Base-by-base conservation (phyloP, 192 early-diverging fungal genomes). In the Linderina pennispora region DNA sequence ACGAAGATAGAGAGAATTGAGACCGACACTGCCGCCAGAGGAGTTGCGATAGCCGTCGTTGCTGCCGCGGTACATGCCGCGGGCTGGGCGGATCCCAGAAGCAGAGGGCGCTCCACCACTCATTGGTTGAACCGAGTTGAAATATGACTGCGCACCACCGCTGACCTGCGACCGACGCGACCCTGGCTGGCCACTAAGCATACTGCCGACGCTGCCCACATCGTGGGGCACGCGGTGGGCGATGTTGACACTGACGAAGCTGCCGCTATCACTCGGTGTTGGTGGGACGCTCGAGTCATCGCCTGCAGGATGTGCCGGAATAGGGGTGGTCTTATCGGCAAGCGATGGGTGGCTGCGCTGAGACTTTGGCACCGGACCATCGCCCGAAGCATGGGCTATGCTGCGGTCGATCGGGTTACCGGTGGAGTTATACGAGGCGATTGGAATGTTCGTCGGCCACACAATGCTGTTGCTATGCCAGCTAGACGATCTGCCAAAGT, bases 401-500 rank as follows among this genome's bases (percentile, higher is more conserved):
- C 57, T 61, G 24, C 68, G 60, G 16, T 57, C 61, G 3, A 37
- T 24, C 14, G 50, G 9, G 5, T 45, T 45, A 2, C 42, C 55
- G 10, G 43, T 33, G n/a, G 66, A 64, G 8, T 42, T 32, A 26
- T 42, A 72, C 25, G 50, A 55, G 33, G 26, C 45, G 4, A 34
- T 20, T 15, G 40, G 50, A 13, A 31, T 39, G 22, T 43, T 39
- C 17, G 55, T 57, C 10, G 28, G 13, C 68, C 68, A 72, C 0
- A 56, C 46, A 4, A 57, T 40, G 53, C 57, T 61, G 5, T 46
- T 53, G 21, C 68, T 72, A 45, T 72, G 68, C 68, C 68, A 72
- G 39, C 68, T 72, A 8, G 68, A 62, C 42, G 62, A 64, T 41
- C 53, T 56, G 23, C 47, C 52, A 11, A 49, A 26, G n/a, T 49